Evolutionary conservation across 177 flowering plant species (phyloP).

Genomic region (Tripterygium wilfordii): DNA sequence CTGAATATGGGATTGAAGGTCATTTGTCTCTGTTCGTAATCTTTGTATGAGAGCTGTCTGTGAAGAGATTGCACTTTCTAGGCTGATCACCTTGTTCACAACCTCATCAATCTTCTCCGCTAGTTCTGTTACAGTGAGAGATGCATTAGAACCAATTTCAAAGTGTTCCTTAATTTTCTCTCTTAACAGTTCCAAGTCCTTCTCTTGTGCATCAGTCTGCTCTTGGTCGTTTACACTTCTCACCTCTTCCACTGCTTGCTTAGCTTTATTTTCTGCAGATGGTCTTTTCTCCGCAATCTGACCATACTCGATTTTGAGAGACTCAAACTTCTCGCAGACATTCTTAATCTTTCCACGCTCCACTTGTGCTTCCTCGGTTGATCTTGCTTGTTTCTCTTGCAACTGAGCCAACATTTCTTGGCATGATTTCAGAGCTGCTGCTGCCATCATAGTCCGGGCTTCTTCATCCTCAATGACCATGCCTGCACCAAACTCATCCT

Average conservation of each 20-base stretch:
- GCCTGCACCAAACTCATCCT: constrained; percentile 66
- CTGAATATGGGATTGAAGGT: constrained; percentile 41
- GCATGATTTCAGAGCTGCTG: constrained; percentile 68
- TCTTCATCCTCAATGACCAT: constrained; percentile 73
- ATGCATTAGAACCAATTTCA: constrained; percentile 15
- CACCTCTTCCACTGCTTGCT: constrained; percentile 9
- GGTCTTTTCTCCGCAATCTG: constrained; percentile 6
- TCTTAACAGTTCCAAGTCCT: constrained; percentile 18
- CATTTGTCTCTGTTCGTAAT: constrained; percentile 46
- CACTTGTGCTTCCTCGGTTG: constrained; percentile 40
- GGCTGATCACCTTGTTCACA: constrained; percentile 44
- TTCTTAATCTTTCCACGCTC: constrained; percentile 45
- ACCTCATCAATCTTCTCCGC: constrained; percentile 69
- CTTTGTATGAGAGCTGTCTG: constrained; percentile 50
- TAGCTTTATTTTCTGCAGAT: constrained; percentile 2
- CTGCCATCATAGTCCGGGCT: constrained; percentile 80
- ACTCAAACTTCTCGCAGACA: constrained; percentile 32
- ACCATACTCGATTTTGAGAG: constrained; percentile 25
- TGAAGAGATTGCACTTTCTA: constrained; percentile 47
- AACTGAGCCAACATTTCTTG: constrained; percentile 47
- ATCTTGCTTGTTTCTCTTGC: constrained; percentile 55
- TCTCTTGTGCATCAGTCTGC: constrained; percentile 2
- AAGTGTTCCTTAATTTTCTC: constrained; percentile 41
- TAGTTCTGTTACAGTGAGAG: constrained; percentile 44
- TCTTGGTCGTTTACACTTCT: constrained; percentile 17